phyloP scores from a whole-genome alignment of 257 asterid species.

The Fraxinus cuspidata region DNA sequence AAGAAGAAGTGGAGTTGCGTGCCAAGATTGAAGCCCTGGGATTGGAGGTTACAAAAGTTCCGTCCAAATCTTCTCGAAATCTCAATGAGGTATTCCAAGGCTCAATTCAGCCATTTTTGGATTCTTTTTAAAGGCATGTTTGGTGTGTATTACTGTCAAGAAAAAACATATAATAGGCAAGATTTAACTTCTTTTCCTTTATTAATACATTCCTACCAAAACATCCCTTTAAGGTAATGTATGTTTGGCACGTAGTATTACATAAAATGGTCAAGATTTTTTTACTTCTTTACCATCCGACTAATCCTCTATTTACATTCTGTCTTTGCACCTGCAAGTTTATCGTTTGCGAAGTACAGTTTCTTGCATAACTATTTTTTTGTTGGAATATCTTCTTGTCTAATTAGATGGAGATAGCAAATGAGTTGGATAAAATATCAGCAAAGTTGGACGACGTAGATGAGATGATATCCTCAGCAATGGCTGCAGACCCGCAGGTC shows the following conservation, averaged over 20 bases:
- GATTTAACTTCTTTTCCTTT: not conserved
- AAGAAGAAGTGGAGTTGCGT: slow-evolving; percentile 94
- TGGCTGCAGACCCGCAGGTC: slow-evolving; percentile 80
- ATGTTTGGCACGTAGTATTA: not conserved
- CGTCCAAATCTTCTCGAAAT: slow-evolving; percentile 66
- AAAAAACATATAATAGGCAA: not conserved
- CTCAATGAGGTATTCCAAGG: slow-evolving; percentile 68
- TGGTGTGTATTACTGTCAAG: not conserved
- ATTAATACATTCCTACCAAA: not conserved
- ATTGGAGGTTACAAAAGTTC: slow-evolving; percentile 73
- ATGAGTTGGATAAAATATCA: slow-evolving; percentile 78
- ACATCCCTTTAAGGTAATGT: not conserved
- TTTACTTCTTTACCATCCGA: not conserved
- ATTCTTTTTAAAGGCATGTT: not conserved
- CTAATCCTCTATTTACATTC: not conserved
- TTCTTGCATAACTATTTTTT: not conserved
- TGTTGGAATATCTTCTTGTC: not conserved
- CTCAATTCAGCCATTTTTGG: not conserved
- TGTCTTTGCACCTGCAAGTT: not conserved
- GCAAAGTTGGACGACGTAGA: slow-evolving; percentile 80
- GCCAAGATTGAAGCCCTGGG: slow-evolving; percentile 88
- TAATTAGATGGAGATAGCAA: slow-evolving; percentile 75
- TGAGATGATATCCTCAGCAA: slow-evolving; percentile 78
- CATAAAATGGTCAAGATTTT: not conserved
- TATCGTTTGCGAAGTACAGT: not conserved